Base-by-base conservation (phyloP, 805 yeast genomes). In the Myxozyma melibiosi region DNA sequence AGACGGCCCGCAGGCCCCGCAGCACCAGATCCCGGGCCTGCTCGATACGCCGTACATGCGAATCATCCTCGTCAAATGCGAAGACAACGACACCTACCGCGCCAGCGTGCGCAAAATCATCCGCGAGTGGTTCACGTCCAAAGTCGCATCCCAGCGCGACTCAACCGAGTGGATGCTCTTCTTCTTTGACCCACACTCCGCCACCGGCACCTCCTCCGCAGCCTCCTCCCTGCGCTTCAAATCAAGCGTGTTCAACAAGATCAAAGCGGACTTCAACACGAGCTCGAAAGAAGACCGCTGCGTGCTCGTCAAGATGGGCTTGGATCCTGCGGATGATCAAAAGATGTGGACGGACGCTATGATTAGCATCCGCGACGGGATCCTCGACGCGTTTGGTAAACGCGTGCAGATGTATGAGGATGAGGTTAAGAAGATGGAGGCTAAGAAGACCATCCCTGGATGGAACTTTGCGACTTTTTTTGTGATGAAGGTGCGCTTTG, bases 81-180 rank as follows among this genome's bases (percentile, higher is more conserved):
- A 81, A 4, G 81, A 80, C 42, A 70, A 86, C 18, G 98, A 92
- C 14, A 81, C 81, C 0, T 92, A 92, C 70, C 76, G 95, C 58
- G 71, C 86, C 0, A 88, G 85, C 66, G 90, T 87, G 0, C 79
- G 99, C 38, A 96, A 96, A 1, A 74, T 90, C 63, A 82, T 91
- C 22, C 79, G 78, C 46, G 94, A 86, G 63, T 94, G 99, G 98
- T 74, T 88, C 25, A 75, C 78, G 43, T 75, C 39, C 63, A 72
- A 38, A 66, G 77, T 52, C 65, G 76, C 42, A 64, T 75, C 62
- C 64, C 49, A 57, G 55, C 73, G 67, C 49, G 80, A 53, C 44
- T 78, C 80, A 2, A 80, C 85, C 8, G 84, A 83, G 48, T 83
- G 90, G 85, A 74, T 80, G 58, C 77, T 90, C 3, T 70, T 88